Conservation (phyloP, 805 yeast genomes). For the Ogataea nakhonphanomensis region DNA sequence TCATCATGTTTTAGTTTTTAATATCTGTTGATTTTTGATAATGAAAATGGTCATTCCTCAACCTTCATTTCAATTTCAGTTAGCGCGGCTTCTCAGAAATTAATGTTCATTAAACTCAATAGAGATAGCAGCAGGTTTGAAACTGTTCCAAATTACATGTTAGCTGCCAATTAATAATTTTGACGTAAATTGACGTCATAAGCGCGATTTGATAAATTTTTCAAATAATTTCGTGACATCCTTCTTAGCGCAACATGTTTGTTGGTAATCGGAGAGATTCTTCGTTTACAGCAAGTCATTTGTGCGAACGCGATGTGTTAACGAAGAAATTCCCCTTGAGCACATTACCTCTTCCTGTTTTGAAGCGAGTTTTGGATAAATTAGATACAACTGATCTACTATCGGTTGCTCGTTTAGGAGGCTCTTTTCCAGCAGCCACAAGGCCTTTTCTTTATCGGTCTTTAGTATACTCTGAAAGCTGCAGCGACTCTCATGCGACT, state of each 20-base stretch:
- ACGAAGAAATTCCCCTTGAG: conserved; percentile 1
- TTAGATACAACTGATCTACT: conserved; percentile 2
- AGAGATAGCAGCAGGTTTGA: too few species aligned
- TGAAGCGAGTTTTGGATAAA: background rate
- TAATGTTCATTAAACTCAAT: too few species aligned
- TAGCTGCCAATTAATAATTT: too few species aligned
- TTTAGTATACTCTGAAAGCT: conserved; percentile 10
- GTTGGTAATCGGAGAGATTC: background rate
- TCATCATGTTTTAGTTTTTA: too few species aligned
- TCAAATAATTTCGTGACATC: too few species aligned
- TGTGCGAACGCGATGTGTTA: background rate
- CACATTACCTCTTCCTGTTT: background rate
- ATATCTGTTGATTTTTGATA: too few species aligned
- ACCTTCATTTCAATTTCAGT: too few species aligned
- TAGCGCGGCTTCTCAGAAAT: too few species aligned
- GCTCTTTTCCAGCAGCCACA: conserved; percentile 1
- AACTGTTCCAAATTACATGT: too few species aligned
- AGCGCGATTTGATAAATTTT: too few species aligned
- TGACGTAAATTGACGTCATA: too few species aligned
- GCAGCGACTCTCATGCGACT: conserved; percentile 1
- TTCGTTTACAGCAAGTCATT: background rate
- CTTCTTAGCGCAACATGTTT: background rate
- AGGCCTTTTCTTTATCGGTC: conserved; percentile 11
- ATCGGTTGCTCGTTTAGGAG: conserved; percentile 3
- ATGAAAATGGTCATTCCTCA: too few species aligned